Percentiles rank a stretch among this genome's conserved stretches.
Evolutionary conservation across 352 stramenopile genomes (phyloP).

Genomic region (Phytophthora sojae): DNA sequence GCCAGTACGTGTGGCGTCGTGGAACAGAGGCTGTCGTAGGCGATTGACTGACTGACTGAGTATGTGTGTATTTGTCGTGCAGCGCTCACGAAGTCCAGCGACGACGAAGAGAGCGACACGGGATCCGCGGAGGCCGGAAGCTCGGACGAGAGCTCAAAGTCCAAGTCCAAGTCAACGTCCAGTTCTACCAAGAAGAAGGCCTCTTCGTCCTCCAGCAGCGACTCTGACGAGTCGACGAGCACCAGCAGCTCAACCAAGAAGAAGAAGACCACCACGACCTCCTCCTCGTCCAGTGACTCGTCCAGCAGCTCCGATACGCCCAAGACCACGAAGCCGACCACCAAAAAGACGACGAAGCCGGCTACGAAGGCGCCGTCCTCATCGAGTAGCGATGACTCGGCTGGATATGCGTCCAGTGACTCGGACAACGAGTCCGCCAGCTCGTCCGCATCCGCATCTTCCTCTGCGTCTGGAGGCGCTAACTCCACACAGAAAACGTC

Average conservation of each 20-base stretch:
- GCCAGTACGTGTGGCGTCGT: constrained; percentile 31
- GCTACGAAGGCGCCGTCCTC: constrained; percentile 36
- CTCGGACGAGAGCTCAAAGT: constrained; percentile 24
- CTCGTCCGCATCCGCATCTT: constrained; percentile 15
- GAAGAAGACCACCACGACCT: constrained; percentile 31
- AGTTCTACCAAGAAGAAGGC: constrained; percentile 36
- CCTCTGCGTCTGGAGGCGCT: constrained; percentile 19
- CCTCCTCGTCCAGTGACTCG: constrained; percentile 34
- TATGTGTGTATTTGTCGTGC: not conserved
- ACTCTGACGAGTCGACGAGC: constrained; percentile 35
- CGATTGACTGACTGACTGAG: constrained; percentile 1
- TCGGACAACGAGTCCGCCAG: constrained; percentile 18
- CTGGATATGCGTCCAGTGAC: constrained; percentile 20
- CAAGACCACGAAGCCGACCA: constrained; percentile 33
- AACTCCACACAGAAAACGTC: constrained; percentile 29
- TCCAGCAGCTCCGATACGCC: constrained; percentile 26
- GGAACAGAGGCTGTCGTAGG: not conserved
- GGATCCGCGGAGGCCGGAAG: constrained; percentile 21
- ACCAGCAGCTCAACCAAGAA: constrained; percentile 27
- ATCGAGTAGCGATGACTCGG: constrained; percentile 27
- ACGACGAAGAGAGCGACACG: constrained; percentile 26
- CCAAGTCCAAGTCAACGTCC: constrained; percentile 10
- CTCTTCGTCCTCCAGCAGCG: constrained; percentile 39
- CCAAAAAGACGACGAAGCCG: constrained; percentile 40
- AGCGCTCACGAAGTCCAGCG: constrained; percentile 29